Conservation (phyloP, 108 stramenopile species). For the Pseudonitzschia multistriata region DNA sequence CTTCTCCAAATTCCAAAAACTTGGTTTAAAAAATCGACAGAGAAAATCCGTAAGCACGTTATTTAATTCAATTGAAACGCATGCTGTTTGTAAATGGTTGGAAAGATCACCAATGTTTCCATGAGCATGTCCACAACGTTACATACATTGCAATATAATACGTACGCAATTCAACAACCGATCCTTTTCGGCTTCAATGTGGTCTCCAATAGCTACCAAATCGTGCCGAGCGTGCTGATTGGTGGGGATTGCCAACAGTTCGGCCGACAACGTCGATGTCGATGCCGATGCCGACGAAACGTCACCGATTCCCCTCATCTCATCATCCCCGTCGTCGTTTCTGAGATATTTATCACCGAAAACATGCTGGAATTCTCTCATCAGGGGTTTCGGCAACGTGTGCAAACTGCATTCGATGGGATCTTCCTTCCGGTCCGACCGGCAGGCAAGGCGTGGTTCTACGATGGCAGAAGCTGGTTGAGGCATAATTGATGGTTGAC, state of each 20-base stretch:
- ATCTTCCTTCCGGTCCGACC: slow-evolving; percentile 28
- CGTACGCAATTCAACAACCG: slow-evolving; percentile 76
- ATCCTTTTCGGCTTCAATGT: slow-evolving; percentile 85
- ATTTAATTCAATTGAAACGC: background rate
- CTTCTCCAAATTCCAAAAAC: slow-evolving; percentile 72
- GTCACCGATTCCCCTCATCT: background rate
- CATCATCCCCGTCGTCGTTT: slow-evolving; percentile 1
- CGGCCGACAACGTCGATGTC: background rate
- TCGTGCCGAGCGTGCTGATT: slow-evolving; percentile 82
- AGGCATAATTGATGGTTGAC: slow-evolving; percentile 11
- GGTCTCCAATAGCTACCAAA: slow-evolving; percentile 82
- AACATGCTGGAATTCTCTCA: slow-evolving; percentile 83
- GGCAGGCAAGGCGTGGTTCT: slow-evolving; percentile 23
- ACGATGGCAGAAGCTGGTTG: slow-evolving; percentile 19
- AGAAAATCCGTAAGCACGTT: background rate
- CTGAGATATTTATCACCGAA: slow-evolving; percentile 65
- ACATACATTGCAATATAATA: slow-evolving; percentile 5
- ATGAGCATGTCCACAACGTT: background rate
- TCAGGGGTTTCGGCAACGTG: slow-evolving; percentile 65
- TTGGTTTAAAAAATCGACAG: background rate
- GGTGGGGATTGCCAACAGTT: slow-evolving; percentile 80
- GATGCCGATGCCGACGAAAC: background rate
- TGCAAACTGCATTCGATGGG: slow-evolving; percentile 71
- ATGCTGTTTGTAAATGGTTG: no score
- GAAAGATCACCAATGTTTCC: background rate